Base-by-base conservation (phyloP, 305 asterid genomes). In the Petunia hybrid region DNA sequence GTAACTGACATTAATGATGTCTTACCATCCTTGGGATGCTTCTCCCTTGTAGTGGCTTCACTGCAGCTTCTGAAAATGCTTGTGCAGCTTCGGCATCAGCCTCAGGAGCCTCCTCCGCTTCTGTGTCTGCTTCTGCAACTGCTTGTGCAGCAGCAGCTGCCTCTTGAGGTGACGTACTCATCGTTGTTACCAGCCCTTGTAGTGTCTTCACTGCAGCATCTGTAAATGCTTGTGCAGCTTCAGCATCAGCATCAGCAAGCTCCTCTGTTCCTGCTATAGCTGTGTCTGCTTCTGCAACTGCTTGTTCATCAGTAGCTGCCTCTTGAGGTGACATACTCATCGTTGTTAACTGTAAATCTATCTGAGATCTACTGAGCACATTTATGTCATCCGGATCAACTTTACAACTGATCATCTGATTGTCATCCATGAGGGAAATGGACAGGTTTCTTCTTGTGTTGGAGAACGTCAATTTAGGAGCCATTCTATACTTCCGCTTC, bases 181-280 rank as follows among this genome's bases (percentile, higher is more conserved):
- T 92, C 81, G 85, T 91, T 65, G 89, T 90, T 46, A 93, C 84
- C 87, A 22, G 31, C 82, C 89, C 97, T 84, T 93, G 90, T 22
- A 90, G 86, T 4, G 97, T 90, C 91, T 90, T 92, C 82, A 84
- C 61, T 56, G 99, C 97, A 75, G 97, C 99, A 70, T 93, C 95
- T 65, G 97, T 97, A 90, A 93, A 93, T 46, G 95, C 97, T 84
- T 89, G 95, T 66, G 98, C 98, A 22, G 97, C 97, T 82, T 95
- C 97, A 53, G 99, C 98, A 83, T 93, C 98, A 85, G 99, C 98
- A 87, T 93, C 99, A 2, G 99, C 99, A 57, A 94, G 97, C 83
- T 22, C 31, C 31, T 22, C 31, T 22, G 31, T 0, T 22, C 1
- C 99, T 22, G 31, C 31, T 22, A 22, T 22, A 22, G 31, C 1